These are phyloP conservation scores for Coemansia biformis DNA, from an alignment of 192 early-diverging fungal genomes.

Conservation along the genomic window DNA sequence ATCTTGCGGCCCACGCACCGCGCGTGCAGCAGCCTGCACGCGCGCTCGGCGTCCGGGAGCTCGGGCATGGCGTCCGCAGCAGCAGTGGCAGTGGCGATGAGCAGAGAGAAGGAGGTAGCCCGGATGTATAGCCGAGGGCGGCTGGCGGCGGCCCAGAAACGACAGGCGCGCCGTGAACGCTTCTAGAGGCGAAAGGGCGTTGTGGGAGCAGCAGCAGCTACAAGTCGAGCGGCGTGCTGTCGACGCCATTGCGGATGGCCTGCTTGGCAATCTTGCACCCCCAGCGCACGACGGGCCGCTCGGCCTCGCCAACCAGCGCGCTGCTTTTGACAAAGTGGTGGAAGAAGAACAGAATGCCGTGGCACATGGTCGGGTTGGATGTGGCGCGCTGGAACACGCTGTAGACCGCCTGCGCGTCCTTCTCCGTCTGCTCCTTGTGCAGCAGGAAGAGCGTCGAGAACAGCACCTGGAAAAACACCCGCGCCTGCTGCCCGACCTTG, in stretches of 20 bases:
- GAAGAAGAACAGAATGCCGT: conserved; percentile 82
- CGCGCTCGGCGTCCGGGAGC: conserved; percentile 68
- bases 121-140: no score
- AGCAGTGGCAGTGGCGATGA: no score
- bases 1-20: conserved; percentile 53
- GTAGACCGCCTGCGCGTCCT: conserved; percentile 52
- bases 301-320: conserved; percentile 58
- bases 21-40: conserved; percentile 53
- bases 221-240: conserved; percentile 5
- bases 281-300: conserved; percentile 61
- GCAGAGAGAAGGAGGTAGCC: no score
- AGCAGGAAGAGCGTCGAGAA: conserved; percentile 66
- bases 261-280: conserved; percentile 64
- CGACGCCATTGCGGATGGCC: conserved; percentile 39
- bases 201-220: no score
- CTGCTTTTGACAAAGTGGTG: conserved; percentile 65
- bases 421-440: conserved; percentile 49
- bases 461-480: conserved; percentile 67
- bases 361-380: conserved; percentile 62
- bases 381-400: conserved; percentile 56
- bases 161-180: no score
- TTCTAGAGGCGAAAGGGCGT: no score
- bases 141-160: no score
- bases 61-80: conserved; percentile 66
- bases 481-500: conserved; percentile 54